Conservation (phyloP, 2,329 filamentous ascomycete genomes). For the Incumbomyces lentus region DNA sequence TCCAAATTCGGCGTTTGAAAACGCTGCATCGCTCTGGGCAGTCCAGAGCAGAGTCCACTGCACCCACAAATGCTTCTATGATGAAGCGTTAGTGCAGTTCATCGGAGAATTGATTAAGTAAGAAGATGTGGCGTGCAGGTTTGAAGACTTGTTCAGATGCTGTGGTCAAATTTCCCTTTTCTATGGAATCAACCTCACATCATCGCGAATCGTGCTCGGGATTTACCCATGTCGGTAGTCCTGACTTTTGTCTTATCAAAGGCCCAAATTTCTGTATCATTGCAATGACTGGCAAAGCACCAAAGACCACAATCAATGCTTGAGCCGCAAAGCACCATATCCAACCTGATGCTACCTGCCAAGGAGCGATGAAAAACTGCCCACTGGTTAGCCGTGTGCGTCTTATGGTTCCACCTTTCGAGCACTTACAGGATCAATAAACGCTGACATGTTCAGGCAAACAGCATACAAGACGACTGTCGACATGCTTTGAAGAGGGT, state of each 20-base stretch:
- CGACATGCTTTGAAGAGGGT: slow-evolving; percentile 45
- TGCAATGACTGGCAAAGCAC: slow-evolving; percentile 30
- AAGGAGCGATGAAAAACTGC: slow-evolving; percentile 42
- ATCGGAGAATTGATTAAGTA: too few species aligned
- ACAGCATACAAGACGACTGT: slow-evolving; percentile 47
- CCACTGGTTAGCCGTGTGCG: not conserved
- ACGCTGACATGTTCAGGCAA: slow-evolving; percentile 42
- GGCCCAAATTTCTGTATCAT: slow-evolving; percentile 33
- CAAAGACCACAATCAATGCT: slow-evolving; percentile 36
- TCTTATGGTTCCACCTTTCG: not conserved
- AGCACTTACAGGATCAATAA: slow-evolving; percentile 31
- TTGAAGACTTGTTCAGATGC: too few species aligned
- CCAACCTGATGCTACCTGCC: slow-evolving; percentile 37
- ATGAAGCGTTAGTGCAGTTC: too few species aligned
- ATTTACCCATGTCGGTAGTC: slow-evolving; percentile 37
- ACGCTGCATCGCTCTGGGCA: too few species aligned
- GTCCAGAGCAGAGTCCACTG: too few species aligned
- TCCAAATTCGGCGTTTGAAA: too few species aligned
- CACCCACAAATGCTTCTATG: too few species aligned
- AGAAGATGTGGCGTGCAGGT: too few species aligned
- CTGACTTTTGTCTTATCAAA: slow-evolving; percentile 27
- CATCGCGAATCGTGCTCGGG: slow-evolving; percentile 25
- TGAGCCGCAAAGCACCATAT: slow-evolving; percentile 44
- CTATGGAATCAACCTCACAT: too few species aligned
- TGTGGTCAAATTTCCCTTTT: too few species aligned